These are phyloP conservation scores for Aspergillus ellipticus DNA, from an alignment of 495 filamentous ascomycete genomes.

Conservation along the genomic window DNA sequence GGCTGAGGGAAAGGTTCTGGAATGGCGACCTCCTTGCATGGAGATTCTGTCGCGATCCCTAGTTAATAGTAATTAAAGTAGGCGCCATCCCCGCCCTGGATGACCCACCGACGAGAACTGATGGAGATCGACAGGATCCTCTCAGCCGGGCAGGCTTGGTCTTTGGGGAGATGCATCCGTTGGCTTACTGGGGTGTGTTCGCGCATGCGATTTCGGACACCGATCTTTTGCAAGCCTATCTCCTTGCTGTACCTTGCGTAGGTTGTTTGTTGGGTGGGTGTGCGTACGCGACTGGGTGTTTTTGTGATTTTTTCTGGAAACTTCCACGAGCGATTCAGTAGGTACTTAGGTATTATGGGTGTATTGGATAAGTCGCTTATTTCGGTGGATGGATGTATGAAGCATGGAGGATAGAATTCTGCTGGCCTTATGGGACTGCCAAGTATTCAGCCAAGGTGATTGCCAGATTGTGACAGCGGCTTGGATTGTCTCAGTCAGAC, in stretches of 20 bases:
- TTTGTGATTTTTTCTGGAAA: too few species aligned
- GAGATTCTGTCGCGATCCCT: neutral
- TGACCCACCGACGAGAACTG: conserved; percentile 15
- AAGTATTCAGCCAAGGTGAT: too few species aligned
- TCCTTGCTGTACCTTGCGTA: neutral
- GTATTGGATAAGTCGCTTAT: too few species aligned
- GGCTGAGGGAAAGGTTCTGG: neutral
- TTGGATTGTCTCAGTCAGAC: neutral
- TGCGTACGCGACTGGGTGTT: too few species aligned
- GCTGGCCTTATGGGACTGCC: too few species aligned
- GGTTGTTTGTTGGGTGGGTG: neutral
- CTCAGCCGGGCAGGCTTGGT: conserved; percentile 3
- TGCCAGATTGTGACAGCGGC: too few species aligned
- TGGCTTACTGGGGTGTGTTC: neutral
- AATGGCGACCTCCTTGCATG: conserved; percentile 14
- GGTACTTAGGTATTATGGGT: too few species aligned
- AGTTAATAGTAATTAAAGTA: conserved; percentile 23
- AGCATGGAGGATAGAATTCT: too few species aligned
- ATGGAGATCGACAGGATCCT: conserved; percentile 13
- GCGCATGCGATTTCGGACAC: neutral
- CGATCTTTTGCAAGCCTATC: neutral
- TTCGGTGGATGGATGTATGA: too few species aligned
- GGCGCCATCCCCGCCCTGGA: conserved; percentile 19
- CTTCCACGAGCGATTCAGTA: too few species aligned
- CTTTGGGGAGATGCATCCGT: neutral